These are phyloP conservation scores for Claviceps spartinae DNA, from an alignment of 2,329 filamentous ascomycete species.

Conservation along the genomic window DNA sequence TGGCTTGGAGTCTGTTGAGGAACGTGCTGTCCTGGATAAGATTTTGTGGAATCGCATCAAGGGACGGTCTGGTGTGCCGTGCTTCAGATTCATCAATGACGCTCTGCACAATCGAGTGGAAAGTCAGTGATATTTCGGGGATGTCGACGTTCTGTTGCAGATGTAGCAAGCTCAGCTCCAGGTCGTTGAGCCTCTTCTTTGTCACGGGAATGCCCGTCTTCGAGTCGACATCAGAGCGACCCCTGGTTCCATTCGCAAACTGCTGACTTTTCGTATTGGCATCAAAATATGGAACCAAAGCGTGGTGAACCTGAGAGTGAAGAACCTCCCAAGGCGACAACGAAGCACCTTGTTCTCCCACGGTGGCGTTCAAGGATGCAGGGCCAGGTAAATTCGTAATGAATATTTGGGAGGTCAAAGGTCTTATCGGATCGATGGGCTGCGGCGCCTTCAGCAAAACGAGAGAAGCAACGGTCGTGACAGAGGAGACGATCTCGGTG, in stretches of 20 bases:
- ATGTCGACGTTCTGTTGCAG: slow-evolving; percentile 98
- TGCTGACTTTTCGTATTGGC: slow-evolving; percentile 81
- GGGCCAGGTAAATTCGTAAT: slow-evolving; percentile 84
- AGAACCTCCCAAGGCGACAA: slow-evolving; percentile 83
- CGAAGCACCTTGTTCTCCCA: slow-evolving; percentile 56
- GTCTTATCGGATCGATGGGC: slow-evolving; percentile 70
- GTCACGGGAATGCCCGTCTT: slow-evolving; percentile 95
- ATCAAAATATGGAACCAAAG: slow-evolving; percentile 91
- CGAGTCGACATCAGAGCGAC: slow-evolving; percentile 71
- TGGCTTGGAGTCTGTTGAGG: slow-evolving; percentile 84
- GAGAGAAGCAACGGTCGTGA: slow-evolving; percentile 73
- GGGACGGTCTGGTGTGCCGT: slow-evolving; percentile 52
- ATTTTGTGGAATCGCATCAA: slow-evolving; percentile 62
- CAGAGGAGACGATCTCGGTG: slow-evolving; percentile 65
- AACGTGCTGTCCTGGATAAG: slow-evolving; percentile 84
- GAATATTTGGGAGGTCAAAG: slow-evolving; percentile 78
- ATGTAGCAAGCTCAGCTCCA: slow-evolving; percentile 81
- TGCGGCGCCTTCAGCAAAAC: slow-evolving; percentile 81
- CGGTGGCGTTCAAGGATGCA: slow-evolving; percentile 51
- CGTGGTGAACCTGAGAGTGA: slow-evolving; percentile 82
- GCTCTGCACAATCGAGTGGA: slow-evolving; percentile 78
- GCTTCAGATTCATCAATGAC: slow-evolving; percentile 67
- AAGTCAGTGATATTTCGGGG: slow-evolving; percentile 73
- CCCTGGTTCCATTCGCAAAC: slow-evolving; percentile 48
- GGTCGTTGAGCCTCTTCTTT: slow-evolving; percentile 90